These are phyloP conservation scores for Gnomoniopsis smithogilvyi DNA, from an alignment of 2,329 filamentous ascomycete genomes.

Conservation along the genomic window DNA sequence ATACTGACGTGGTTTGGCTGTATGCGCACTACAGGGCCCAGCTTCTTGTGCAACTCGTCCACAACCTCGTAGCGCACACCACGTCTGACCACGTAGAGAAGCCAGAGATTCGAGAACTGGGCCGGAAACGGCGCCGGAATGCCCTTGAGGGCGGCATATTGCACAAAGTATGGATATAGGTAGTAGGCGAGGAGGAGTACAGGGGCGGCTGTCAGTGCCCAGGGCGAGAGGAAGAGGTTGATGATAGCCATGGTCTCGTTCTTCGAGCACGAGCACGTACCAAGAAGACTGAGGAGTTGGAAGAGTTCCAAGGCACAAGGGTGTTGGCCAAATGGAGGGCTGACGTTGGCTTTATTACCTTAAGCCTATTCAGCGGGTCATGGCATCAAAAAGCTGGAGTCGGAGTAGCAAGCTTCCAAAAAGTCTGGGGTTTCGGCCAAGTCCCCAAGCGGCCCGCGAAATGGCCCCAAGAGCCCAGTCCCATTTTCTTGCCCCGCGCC, in stretches of 20 bases:
- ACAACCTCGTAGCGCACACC: slow-evolving; percentile 64
- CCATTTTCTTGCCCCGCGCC: neutral
- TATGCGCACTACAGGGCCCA: slow-evolving; percentile 78
- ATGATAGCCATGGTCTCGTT: slow-evolving; percentile 28
- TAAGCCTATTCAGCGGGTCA: neutral
- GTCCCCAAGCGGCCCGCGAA: neutral
- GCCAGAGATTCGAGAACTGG: slow-evolving; percentile 76
- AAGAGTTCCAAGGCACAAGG: neutral
- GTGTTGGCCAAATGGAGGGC: neutral
- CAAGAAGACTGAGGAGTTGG: neutral
- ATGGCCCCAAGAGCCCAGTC: neutral
- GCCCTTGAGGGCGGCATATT: slow-evolving; percentile 43
- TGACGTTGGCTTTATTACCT: neutral
- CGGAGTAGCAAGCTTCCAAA: no score
- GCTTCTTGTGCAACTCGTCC: slow-evolving; percentile 69
- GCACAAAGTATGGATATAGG: slow-evolving; percentile 58
- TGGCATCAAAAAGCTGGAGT: neutral
- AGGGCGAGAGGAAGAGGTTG: slow-evolving; percentile 39
- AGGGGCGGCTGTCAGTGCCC: slow-evolving; percentile 42
- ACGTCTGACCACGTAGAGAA: slow-evolving; percentile 62
- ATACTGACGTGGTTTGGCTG: slow-evolving; percentile 82
- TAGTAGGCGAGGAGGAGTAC: slow-evolving; percentile 51
- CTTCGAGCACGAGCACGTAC: neutral
- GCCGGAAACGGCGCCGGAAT: slow-evolving; percentile 63
- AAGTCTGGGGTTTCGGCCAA: neutral